Percentiles rank a stretch among this genome's conserved stretches.
These are phyloP conservation scores for Entomortierella beljakovae DNA, from an alignment of 192 early-diverging fungal species.

Conservation along the genomic window DNA sequence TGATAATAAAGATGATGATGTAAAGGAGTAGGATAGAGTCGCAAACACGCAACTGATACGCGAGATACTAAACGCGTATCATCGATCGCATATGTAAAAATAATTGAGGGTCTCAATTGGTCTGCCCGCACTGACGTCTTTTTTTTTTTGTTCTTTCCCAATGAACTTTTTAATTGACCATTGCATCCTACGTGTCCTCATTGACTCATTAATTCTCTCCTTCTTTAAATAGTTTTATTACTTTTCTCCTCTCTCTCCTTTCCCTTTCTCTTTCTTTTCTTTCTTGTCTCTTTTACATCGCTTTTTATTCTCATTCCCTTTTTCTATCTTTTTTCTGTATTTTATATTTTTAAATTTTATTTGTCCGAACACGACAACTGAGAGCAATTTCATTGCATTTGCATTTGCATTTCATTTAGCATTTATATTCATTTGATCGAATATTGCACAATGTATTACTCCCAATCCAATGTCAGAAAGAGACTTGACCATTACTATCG, in stretches of 20 bases:
- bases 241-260: slow-evolving; percentile 8
- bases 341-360: no score
- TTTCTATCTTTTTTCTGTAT: not conserved
- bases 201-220: not conserved
- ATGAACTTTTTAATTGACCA: no score
- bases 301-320: not conserved
- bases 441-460: slow-evolving; percentile 23
- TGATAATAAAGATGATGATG: no score
- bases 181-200: not conserved
- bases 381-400: not conserved
- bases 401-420: not conserved
- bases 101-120: no score
- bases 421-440: not conserved
- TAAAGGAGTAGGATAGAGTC: no score
- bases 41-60: no score
- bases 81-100: no score
- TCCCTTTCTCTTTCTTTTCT: not conserved
- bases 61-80: no score
- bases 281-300: not conserved
- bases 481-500: slow-evolving; percentile 83
- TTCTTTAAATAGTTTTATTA: not conserved
- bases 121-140: no score
- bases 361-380: not conserved
- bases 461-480: slow-evolving; percentile 45
- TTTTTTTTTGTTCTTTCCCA: no score